These are phyloP conservation scores for Rhodotorula babjevae DNA, from an alignment of 768 basidiomycete species.

Conservation along the genomic window DNA sequence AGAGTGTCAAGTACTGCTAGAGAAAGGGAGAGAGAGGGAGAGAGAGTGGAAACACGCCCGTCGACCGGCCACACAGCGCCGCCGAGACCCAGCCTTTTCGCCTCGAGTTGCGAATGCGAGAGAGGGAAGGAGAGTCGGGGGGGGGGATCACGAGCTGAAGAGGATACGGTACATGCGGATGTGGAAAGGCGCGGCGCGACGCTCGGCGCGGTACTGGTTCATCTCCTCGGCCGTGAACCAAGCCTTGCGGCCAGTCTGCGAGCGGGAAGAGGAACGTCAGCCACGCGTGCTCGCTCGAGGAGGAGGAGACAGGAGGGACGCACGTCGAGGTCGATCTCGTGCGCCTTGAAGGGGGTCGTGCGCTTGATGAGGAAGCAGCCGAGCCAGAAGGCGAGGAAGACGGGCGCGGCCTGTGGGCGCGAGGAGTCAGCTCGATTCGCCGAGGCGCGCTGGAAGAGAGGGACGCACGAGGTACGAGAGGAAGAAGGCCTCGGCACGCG, in stretches of 20 bases:
- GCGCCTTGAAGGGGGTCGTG: slow-evolving; percentile 26
- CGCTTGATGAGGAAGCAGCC: slow-evolving; percentile 39
- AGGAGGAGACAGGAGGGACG: background rate
- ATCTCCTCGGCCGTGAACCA: slow-evolving; percentile 41
- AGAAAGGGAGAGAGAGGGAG: background rate
- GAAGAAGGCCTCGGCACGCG: slow-evolving; percentile 35
- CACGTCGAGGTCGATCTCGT: slow-evolving; percentile 42
- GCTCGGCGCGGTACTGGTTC: slow-evolving; percentile 33
- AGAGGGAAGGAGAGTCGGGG: too few species aligned
- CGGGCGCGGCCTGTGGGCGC: slow-evolving; percentile 8
- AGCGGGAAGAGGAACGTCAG: background rate
- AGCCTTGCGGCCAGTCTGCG: slow-evolving; percentile 41
- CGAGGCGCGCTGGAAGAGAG: background rate
- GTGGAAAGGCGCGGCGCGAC: slow-evolving; percentile 24
- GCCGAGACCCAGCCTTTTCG: background rate
- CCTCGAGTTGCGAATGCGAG: background rate
- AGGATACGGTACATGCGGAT: slow-evolving; percentile 28
- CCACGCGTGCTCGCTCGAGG: too few species aligned
- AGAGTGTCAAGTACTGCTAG: background rate
- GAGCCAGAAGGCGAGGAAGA: slow-evolving; percentile 40
- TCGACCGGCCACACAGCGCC: background rate
- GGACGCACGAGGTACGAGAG: slow-evolving; percentile 17
- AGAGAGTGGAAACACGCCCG: background rate
- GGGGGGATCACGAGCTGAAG: slow-evolving; percentile 25
- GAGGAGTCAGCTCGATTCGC: background rate